Conservation (phyloP, 1,284 basidiomycete genomes). For the Anthracocystis panici-leucophaei region DNA sequence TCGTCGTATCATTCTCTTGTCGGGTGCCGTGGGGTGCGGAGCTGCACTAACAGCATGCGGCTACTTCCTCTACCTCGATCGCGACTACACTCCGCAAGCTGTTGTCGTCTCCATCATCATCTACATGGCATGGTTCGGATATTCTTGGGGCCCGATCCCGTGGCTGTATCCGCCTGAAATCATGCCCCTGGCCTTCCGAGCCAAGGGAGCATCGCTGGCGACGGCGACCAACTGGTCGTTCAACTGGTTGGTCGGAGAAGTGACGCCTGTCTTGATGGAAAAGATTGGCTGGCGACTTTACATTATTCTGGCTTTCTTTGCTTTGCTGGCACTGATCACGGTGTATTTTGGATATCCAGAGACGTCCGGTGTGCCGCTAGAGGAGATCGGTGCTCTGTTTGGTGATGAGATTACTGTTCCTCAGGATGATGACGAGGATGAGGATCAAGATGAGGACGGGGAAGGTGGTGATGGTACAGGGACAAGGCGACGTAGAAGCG, state of each 20-base stretch:
- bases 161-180: constrained; percentile 87
- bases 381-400: constrained; percentile 73
- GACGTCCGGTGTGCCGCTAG: constrained; percentile 73
- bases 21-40: constrained; percentile 84
- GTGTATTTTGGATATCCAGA: constrained; percentile 77
- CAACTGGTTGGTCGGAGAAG: constrained; percentile 88
- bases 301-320: constrained; percentile 97
- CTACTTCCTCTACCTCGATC: constrained; percentile 92
- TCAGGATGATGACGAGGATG: constrained; percentile 54
- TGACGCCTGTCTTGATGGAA: constrained; percentile 89
- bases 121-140: constrained; percentile 92
- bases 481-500: constrained; percentile 29
- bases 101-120: constrained; percentile 90
- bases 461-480: constrained; percentile 33
- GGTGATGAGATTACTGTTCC: constrained; percentile 67
- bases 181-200: constrained; percentile 69
- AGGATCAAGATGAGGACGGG: constrained; percentile 33
- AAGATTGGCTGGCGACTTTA: constrained; percentile 91
- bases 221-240: constrained; percentile 71
- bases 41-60: constrained; percentile 82
- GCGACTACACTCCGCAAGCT: constrained; percentile 77
- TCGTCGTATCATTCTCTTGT: constrained; percentile 87
- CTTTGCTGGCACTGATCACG: constrained; percentile 80
- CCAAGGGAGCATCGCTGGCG: constrained; percentile 80
- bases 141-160: constrained; percentile 77